Conservation (phyloP, 2,329 filamentous ascomycete species). For the Chalaropsis thielavioides region DNA sequence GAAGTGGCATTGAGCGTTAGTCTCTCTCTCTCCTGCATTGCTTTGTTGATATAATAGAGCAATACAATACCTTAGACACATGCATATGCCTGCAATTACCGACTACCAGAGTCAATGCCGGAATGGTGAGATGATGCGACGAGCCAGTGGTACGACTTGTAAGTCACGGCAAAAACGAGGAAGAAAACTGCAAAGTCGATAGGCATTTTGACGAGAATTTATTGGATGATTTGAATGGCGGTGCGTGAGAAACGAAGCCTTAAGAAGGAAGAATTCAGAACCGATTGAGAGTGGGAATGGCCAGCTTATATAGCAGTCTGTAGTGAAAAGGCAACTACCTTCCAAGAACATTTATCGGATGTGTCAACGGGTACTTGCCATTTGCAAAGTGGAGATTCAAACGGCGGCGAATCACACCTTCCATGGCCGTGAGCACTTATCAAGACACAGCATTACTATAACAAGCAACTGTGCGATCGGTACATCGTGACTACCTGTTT, state of each 20-base stretch:
- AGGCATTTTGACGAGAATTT: not conserved
- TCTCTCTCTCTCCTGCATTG: too few relatives aligned
- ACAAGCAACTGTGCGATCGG: too few relatives aligned
- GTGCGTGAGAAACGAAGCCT: not conserved
- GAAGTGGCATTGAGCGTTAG: too few relatives aligned
- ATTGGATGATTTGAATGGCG: not conserved
- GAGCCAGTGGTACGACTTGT: conserved; percentile 1
- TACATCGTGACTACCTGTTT: too few relatives aligned
- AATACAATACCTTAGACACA: too few relatives aligned
- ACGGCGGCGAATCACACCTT: not conserved
- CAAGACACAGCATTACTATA: too few relatives aligned
- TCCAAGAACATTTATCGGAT: not conserved
- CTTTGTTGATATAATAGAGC: too few relatives aligned
- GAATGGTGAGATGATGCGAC: not conserved
- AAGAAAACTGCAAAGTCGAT: not conserved
- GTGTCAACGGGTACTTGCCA: not conserved
- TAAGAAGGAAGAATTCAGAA: not conserved
- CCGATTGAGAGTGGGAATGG: not conserved
- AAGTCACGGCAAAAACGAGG: not conserved
- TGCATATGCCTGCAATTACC: not conserved
- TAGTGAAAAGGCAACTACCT: not conserved
- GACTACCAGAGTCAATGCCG: not conserved
- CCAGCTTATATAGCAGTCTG: not conserved
- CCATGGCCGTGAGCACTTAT: too few relatives aligned
- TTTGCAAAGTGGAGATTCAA: not conserved